phyloP scores from a whole-genome alignment of 257 asterid species.

The Capsicum rhomboideum region DNA sequence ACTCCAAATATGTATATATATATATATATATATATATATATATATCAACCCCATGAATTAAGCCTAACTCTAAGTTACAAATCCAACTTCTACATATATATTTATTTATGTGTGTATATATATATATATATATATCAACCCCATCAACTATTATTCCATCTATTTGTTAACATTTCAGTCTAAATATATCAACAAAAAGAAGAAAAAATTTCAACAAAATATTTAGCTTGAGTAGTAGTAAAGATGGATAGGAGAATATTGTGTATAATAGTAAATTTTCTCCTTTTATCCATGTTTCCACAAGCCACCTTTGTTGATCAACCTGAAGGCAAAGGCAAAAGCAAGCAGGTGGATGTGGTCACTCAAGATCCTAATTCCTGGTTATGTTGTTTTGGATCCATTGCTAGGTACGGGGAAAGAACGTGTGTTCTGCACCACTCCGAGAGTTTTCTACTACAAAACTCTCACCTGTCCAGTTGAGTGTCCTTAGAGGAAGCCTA shows the following conservation, averaged over 20 bases:
- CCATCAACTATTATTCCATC: not conserved
- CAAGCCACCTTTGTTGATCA: conserved; percentile 26
- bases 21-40: no score
- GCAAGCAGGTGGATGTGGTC: conserved; percentile 20
- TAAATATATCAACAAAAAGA: not conserved
- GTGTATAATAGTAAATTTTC: conserved; percentile 12
- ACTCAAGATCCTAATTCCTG: conserved; percentile 16
- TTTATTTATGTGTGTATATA: no score
- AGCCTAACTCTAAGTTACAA: conserved; percentile 19
- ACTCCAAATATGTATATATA: no score
- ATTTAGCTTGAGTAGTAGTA: not conserved
- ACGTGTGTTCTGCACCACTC: conserved; percentile 32
- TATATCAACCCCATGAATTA: conserved; percentile 12
- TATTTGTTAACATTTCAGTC: not conserved
- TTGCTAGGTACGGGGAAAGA: conserved; percentile 36
- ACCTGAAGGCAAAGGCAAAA: conserved; percentile 33
- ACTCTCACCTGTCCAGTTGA: conserved; percentile 48
- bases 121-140: conserved; percentile 12
- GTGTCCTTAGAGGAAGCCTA: conserved; percentile 53
- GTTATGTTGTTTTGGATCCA: conserved; percentile 20
- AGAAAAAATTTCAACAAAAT: not conserved
- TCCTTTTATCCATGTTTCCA: conserved; percentile 30
- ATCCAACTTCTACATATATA: not conserved
- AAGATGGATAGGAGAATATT: conserved; percentile 36
- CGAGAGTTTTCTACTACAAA: conserved; percentile 27